Conservation (phyloP, 768 basidiomycete species). For the Cystofilobasidium macerans region DNA sequence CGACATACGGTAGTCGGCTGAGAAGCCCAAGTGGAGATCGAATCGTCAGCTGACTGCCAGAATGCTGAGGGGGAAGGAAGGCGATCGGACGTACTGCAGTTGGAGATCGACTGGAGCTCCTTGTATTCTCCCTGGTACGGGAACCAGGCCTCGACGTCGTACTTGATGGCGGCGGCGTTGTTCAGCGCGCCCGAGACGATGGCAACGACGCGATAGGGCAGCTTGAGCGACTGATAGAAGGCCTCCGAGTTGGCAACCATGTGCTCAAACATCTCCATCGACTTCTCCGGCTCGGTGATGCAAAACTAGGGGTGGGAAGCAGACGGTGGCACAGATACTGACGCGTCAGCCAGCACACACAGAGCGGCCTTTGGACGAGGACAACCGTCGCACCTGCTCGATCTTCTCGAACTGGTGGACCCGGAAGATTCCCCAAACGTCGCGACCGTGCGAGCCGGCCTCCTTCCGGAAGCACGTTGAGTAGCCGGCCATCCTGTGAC, state of each 20-base stretch:
- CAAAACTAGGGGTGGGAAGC: slow-evolving; percentile 54
- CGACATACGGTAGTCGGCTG: slow-evolving; percentile 76
- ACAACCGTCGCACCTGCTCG: slow-evolving; percentile 47
- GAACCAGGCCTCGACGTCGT: slow-evolving; percentile 98
- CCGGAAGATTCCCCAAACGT: slow-evolving; percentile 99
- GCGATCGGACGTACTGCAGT: slow-evolving; percentile 50
- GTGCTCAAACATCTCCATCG: slow-evolving; percentile 82
- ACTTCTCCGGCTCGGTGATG: slow-evolving; percentile 85
- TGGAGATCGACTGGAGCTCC: slow-evolving; percentile 93
- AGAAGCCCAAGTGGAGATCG: too few species aligned
- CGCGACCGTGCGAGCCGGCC: slow-evolving; percentile 90
- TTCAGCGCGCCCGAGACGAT: slow-evolving; percentile 97
- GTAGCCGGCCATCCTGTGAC: slow-evolving; percentile 43
- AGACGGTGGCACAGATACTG: too few species aligned
- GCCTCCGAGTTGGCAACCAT: slow-evolving; percentile 85
- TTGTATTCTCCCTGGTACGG: slow-evolving; percentile 94
- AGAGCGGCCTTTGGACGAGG: background rate
- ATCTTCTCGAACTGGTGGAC: slow-evolving; percentile 99
- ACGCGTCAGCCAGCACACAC: background rate
- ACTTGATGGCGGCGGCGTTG: slow-evolving; percentile 92
- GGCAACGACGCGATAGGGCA: slow-evolving; percentile 83
- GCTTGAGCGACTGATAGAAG: slow-evolving; percentile 88
- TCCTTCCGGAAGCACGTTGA: slow-evolving; percentile 97
- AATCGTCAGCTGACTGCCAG: background rate
- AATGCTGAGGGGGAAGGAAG: background rate